phyloP scores from a whole-genome alignment of 768 basidiomycete genomes.

The Roridomyces roridus region DNA sequence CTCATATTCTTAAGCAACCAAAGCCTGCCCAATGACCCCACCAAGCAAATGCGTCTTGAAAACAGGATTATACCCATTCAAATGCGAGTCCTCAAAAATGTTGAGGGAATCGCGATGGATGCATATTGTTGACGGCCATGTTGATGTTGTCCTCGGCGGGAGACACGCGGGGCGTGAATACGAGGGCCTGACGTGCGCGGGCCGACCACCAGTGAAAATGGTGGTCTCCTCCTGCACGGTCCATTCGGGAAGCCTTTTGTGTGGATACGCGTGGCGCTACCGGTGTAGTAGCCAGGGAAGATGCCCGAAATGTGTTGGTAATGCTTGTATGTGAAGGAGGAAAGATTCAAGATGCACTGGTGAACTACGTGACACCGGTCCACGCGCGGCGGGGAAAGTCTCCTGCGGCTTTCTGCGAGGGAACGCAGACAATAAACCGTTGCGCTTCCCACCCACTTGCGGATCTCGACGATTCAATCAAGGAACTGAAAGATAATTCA shows the following conservation, averaged over 20 bases:
- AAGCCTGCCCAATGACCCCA: constrained; percentile 55
- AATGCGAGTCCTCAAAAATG: constrained; percentile 57
- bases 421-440: constrained; percentile 49
- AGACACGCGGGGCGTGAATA: too few relatives aligned
- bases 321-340: neutral
- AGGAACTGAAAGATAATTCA: too few relatives aligned
- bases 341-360: constrained; percentile 40
- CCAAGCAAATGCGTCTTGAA: constrained; percentile 58
- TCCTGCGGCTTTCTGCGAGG: constrained; percentile 50
- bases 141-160: constrained; percentile 61
- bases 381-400: constrained; percentile 60
- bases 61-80: constrained; percentile 57
- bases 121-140: constrained; percentile 51
- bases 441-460: constrained; percentile 50
- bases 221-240: constrained; percentile 43
- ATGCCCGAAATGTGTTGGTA: constrained; percentile 42
- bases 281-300: constrained; percentile 63
- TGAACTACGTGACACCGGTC: constrained; percentile 61
- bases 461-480: too few relatives aligned
- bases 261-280: constrained; percentile 61
- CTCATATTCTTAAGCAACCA: constrained; percentile 60
- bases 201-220: constrained; percentile 49
- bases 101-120: constrained; percentile 57
- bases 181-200: constrained; percentile 57
- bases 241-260: constrained; percentile 61